Base-by-base conservation (phyloP, 768 basidiomycete genomes). In the Russula lepida region DNA sequence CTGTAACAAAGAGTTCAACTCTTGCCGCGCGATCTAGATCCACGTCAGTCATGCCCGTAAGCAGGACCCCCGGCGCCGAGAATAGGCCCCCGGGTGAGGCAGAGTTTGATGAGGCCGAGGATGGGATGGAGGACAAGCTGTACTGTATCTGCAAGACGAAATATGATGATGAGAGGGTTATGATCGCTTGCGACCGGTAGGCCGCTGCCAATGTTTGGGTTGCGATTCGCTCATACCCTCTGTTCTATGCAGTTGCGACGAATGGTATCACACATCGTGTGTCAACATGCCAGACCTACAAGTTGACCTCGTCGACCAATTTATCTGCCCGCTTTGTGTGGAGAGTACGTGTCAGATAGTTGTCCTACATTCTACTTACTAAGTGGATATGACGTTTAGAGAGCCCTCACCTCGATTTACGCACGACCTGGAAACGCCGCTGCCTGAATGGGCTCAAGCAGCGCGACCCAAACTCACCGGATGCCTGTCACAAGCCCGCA, bases 101-200 rank as follows among this genome's bases (percentile, higher is more conserved):
- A 28, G 74, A 69, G 37, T 56, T 39, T 35, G 75, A 76, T 56
- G 71, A 76, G 15, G 77, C 74, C n/a, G 73, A 73, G 15, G 71
- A 75, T n/a, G 72, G 68, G 32, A 70, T 66, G 48, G 79, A 89
- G 67, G 85, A 88, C 68, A 85, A 87, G 71, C 72, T 93, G 54
- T 95, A 95, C 68, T 95, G 93, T 68, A 76, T 95, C 15, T 97
- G 93, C 76, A 84, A 89, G 73, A 89, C 87, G 23, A 81, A 77
- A 66, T 95, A 95, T 65, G 89, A 95, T 65, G 88, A 92, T 70
- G 89, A 92, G 69, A 78, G 82, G 54, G 80, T 87, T 63, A 95
- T 95, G 93, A 93, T 95, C 71, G 93, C 90, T 28, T 95, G 93
- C 69, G 93, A 95, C 76, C 81, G 84, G 91, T 92, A 66, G 56